A percentile compares a stretch with the other conserved stretches of the same genome.
Conservation (phyloP, 352 stramenopile genomes). For the Globisporangium okanoganense region DNA sequence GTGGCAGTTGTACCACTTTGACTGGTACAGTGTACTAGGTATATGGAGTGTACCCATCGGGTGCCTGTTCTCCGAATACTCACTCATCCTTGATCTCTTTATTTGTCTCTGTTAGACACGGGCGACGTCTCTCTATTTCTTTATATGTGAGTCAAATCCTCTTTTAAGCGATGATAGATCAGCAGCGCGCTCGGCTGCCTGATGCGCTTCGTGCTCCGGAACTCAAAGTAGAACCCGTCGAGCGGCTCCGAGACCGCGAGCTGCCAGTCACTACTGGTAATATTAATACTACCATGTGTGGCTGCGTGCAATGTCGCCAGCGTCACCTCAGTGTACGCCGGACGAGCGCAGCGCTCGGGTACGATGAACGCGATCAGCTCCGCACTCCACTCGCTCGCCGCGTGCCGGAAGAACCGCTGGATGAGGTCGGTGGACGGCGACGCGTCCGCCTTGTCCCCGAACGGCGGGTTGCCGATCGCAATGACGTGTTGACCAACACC, state of each 20-base stretch:
- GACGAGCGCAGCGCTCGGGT: conserved; percentile 45
- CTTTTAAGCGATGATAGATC: conserved; percentile 19
- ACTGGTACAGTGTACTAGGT: not conserved
- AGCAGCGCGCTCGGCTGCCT: conserved; percentile 63
- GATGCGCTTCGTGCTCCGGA: conserved; percentile 49
- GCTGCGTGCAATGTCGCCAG: conserved; percentile 21
- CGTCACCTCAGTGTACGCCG: conserved; percentile 36
- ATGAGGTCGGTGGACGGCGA: conserved; percentile 38
- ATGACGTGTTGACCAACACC: conserved; percentile 20
- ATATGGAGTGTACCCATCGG: not conserved
- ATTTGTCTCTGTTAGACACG: not conserved
- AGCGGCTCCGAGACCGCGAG: conserved; percentile 30
- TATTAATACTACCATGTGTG: not conserved
- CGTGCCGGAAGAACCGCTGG: conserved; percentile 46
- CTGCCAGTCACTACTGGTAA: conserved; percentile 18
- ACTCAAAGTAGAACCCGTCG: conserved; percentile 53
- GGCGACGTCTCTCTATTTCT: conserved; percentile 9
- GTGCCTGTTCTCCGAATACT: too few species aligned
- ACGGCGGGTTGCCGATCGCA: conserved; percentile 67
- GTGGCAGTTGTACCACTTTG: too few species aligned
- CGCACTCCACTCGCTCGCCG: conserved; percentile 41
- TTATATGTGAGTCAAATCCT: not conserved
- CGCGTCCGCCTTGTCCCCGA: conserved; percentile 29
- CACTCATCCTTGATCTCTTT: too few species aligned
- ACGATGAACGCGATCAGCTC: conserved; percentile 66